Percentiles rank a stretch among this genome's conserved stretches.
Conservation (phyloP, 208 protist species). For the Phytomonas francai region DNA sequence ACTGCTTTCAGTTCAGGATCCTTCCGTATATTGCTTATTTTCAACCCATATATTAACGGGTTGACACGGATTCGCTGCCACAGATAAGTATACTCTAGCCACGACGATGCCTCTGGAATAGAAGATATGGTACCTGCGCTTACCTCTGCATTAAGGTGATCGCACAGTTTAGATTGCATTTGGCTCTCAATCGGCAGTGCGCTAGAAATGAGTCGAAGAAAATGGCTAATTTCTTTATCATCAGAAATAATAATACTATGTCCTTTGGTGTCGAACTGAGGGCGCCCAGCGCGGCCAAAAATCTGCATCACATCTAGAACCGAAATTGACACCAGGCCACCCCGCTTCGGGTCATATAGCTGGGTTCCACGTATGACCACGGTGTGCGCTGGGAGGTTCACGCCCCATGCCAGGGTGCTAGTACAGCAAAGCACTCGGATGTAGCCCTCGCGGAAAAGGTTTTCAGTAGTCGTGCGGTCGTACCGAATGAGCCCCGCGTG, state of each 20-base stretch:
- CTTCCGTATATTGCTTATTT: constrained; percentile 78
- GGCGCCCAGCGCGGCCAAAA: constrained; percentile 97
- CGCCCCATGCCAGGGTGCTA: constrained; percentile 99
- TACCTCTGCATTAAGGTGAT: constrained; percentile 98
- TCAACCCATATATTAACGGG: constrained; percentile 94
- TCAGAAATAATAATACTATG: constrained; percentile 97
- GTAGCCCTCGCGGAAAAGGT: constrained; percentile 91
- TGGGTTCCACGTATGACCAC: constrained; percentile 98
- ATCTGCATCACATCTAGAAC: constrained; percentile 99
- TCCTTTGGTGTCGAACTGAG: constrained; percentile 97
- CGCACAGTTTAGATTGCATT: constrained; percentile 89
- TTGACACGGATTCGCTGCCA: constrained; percentile 96
- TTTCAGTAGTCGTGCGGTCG: constrained; percentile 94
- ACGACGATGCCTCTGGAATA: constrained; percentile 91
- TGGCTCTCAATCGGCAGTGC: constrained; percentile 96
- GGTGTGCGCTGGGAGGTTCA: constrained; percentile 99
- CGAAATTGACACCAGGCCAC: constrained; percentile 94
- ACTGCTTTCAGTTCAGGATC: constrained; percentile 88
- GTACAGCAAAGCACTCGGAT: constrained; percentile 97
- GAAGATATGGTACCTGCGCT: constrained; percentile 96
- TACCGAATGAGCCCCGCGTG: constrained; percentile 94
- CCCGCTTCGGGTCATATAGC: constrained; percentile 93
- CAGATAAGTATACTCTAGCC: constrained; percentile 98
- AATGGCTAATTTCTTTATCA: constrained; percentile 94
- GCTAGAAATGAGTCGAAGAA: constrained; percentile 91